Evolutionary conservation across 805 yeast genomes (phyloP).

Genomic region (Candida schatavii): DNA sequence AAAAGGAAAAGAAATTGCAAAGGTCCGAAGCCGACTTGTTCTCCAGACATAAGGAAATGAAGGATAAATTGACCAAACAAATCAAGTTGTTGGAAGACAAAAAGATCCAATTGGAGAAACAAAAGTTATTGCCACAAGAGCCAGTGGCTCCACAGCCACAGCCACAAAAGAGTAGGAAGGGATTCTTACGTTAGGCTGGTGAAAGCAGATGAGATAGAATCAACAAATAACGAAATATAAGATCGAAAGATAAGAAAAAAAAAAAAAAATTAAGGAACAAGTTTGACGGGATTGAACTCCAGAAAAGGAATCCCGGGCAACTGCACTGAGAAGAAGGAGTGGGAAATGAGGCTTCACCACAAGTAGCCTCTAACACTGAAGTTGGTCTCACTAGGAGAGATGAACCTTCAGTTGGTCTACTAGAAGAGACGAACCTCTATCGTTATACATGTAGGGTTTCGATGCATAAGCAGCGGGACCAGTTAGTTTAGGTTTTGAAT

Average conservation of each 20-base stretch:
- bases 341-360: too few relatives aligned
- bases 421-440: too few relatives aligned
- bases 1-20: constrained; percentile 95
- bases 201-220: too few relatives aligned
- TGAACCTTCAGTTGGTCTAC: too few relatives aligned
- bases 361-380: too few relatives aligned
- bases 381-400: too few relatives aligned
- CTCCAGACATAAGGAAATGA: constrained; percentile 94
- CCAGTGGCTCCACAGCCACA: constrained; percentile 51
- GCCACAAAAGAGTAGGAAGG: constrained; percentile 64
- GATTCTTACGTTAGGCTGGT: constrained; percentile 61
- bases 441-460: too few relatives aligned
- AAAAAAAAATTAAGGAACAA: neutral
- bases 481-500: too few relatives aligned
- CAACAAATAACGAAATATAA: neutral
- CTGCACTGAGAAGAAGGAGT: too few relatives aligned
- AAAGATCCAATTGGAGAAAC: constrained; percentile 72
- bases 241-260: neutral
- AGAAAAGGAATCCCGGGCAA: too few relatives aligned
- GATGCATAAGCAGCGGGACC: too few relatives aligned
- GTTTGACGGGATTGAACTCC: too few relatives aligned
- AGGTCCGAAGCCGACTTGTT: constrained; percentile 95
- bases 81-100: constrained; percentile 88
- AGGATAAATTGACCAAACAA: constrained; percentile 87
- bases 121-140: constrained; percentile 49